These are phyloP conservation scores for Lentinula detonsa DNA, from an alignment of 768 basidiomycete genomes.

Conservation along the genomic window DNA sequence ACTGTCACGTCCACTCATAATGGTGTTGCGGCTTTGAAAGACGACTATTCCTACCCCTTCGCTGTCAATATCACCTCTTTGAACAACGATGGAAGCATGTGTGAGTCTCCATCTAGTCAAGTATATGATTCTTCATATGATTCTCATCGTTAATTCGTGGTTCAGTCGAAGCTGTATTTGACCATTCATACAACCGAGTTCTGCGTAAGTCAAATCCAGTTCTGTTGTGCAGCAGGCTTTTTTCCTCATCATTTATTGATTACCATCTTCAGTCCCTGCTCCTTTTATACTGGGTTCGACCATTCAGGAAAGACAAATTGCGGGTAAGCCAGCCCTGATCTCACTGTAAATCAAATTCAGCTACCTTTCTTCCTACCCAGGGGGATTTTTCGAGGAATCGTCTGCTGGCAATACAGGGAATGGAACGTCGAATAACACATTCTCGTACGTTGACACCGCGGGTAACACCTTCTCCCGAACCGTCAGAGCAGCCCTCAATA, in stretches of 20 bases:
- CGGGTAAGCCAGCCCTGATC: constrained; percentile 32
- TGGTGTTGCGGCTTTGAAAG: constrained; percentile 28
- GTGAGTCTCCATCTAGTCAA: constrained; percentile 17
- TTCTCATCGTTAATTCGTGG: not conserved
- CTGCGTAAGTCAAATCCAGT: constrained; percentile 16
- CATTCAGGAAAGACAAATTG: constrained; percentile 52
- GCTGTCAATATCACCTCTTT: constrained; percentile 36
- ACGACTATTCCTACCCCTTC: constrained; percentile 40
- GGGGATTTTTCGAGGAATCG: constrained; percentile 41
- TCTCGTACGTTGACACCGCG: constrained; percentile 49
- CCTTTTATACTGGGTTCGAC: constrained; percentile 55
- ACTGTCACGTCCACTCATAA: constrained; percentile 33
- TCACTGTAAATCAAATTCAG: not conserved
- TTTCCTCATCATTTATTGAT: not conserved
- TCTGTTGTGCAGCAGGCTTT: not conserved
- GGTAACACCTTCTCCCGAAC: constrained; percentile 59
- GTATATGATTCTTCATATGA: not conserved
- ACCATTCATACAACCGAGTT: constrained; percentile 64
- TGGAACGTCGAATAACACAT: constrained; percentile 65
- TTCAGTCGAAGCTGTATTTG: constrained; percentile 47
- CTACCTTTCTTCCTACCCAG: constrained; percentile 18
- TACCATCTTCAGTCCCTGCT: constrained; percentile 29
- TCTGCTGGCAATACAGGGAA: constrained; percentile 52
- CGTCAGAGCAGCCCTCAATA: constrained; percentile 56
- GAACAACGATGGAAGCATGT: constrained; percentile 26